Percentiles rank a stretch among this genome's conserved stretches.
phyloP scores from a whole-genome alignment of 768 basidiomycete genomes.

The Termitomyces sp. region DNA sequence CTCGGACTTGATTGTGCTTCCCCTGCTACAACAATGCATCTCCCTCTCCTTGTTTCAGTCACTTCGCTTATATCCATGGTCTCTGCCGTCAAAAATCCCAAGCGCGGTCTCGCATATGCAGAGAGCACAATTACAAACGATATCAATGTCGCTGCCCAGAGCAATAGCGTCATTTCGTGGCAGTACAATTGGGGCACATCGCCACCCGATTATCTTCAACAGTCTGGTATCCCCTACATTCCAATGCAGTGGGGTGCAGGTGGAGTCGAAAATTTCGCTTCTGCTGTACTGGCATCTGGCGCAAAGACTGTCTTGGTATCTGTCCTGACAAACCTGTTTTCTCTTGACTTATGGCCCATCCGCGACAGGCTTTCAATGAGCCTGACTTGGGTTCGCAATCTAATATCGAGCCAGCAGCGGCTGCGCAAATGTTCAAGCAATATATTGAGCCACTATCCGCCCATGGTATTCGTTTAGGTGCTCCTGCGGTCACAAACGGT shows the following conservation, averaged over 20 bases:
- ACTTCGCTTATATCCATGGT: not conserved
- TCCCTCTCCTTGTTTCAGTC: not conserved
- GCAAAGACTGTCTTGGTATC: constrained; percentile 35
- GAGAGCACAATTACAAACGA: constrained; percentile 22
- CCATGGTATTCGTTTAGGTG: constrained; percentile 27
- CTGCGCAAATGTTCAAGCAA: constrained; percentile 31
- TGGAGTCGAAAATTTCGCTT: constrained; percentile 25
- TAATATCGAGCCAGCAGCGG: constrained; percentile 24
- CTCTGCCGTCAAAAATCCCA: constrained; percentile 28
- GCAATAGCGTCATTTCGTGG: constrained; percentile 28
- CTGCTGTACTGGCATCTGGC: constrained; percentile 22
- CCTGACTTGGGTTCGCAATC: constrained; percentile 30
- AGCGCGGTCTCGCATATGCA: constrained; percentile 33
- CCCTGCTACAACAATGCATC: constrained; percentile 6
- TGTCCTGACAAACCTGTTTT: not conserved
- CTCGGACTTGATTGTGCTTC: not conserved
- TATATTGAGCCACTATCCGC: constrained; percentile 31
- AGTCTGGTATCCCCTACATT: constrained; percentile 28
- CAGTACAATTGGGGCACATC: constrained; percentile 40
- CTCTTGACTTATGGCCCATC: not conserved
- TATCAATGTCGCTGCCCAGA: constrained; percentile 23
- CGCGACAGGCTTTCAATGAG: constrained; percentile 31
- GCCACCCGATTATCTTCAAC: constrained; percentile 24
- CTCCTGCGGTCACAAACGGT: constrained; percentile 31
- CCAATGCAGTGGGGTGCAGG: constrained; percentile 36